phyloP scores from a whole-genome alignment of 306 rosid species.

The Cicer judaicum region DNA sequence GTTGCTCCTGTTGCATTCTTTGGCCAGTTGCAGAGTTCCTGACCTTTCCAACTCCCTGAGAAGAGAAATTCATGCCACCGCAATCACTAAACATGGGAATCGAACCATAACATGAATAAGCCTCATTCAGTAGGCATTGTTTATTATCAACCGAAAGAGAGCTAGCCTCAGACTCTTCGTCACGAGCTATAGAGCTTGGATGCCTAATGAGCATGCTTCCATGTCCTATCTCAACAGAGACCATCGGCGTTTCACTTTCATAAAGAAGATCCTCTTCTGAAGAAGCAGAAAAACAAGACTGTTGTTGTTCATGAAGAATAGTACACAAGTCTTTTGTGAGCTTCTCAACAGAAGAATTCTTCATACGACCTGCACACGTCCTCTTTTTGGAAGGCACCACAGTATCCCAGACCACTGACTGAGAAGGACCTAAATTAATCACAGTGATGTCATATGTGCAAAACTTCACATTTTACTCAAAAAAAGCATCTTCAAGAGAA shows the following conservation, averaged over 20 bases:
- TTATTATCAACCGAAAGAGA: constrained; percentile 90
- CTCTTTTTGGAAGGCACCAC: constrained; percentile 89
- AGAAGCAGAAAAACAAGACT: constrained; percentile 81
- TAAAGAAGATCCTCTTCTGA: constrained; percentile 94
- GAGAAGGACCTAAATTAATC: constrained; percentile 80
- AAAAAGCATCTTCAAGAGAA: constrained; percentile 22
- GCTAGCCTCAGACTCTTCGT: constrained; percentile 99
- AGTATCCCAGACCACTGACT: constrained; percentile 89
- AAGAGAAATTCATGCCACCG: constrained; percentile 54
- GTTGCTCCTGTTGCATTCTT: constrained; percentile 61
- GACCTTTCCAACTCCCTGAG: constrained; percentile 54
- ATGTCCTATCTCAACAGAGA: constrained; percentile 99
- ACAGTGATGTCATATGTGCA: constrained; percentile 35
- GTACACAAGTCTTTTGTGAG: constrained; percentile 89
- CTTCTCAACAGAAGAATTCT: constrained; percentile 88
- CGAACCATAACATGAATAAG: constrained; percentile 65
- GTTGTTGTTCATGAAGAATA: constrained; percentile 94
- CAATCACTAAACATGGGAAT: constrained; percentile 51
- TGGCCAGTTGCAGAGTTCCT: constrained; percentile 51
- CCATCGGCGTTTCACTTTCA: constrained; percentile 96
- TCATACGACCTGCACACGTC: constrained; percentile 78
- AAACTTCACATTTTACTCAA: constrained; percentile 14
- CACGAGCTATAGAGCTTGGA: constrained; percentile 82
- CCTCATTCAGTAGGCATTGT: constrained; percentile 64
- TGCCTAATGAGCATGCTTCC: constrained; percentile 97